These are phyloP conservation scores for Isochrysis galbana DNA, from an alignment of 78 protist species.

Conservation along the genomic window DNA sequence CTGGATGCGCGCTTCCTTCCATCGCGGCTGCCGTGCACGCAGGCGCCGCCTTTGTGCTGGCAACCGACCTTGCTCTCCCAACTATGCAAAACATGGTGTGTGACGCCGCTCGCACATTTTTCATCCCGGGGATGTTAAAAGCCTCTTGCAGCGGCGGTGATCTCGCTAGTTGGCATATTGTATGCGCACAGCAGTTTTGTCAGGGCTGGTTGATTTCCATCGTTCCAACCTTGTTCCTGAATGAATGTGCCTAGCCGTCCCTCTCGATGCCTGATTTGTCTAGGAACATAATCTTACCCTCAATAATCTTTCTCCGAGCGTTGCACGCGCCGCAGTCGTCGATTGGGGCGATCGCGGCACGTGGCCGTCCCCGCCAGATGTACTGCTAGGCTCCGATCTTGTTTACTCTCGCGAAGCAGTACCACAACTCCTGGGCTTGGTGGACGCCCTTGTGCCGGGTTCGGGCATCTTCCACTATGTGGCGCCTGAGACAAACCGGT, in stretches of 20 bases:
- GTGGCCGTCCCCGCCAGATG: background rate
- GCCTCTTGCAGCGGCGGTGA: no score
- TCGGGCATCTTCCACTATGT: background rate
- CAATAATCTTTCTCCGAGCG: no score
- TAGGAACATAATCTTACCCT: no score
- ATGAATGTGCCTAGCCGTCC: no score
- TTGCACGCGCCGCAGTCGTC: background rate
- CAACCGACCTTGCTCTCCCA: background rate
- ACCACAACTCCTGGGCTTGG: background rate
- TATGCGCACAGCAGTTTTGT: no score
- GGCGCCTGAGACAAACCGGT: background rate
- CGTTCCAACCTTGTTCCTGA: no score
- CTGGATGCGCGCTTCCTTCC: background rate
- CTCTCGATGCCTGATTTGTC: no score
- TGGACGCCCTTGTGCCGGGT: background rate
- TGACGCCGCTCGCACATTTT: no score
- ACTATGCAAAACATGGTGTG: background rate
- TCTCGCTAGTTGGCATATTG: no score
- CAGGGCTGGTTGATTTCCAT: no score
- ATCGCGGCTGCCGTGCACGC: background rate
- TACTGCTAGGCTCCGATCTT: background rate
- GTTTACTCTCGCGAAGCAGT: background rate
- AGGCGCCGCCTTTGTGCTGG: background rate
- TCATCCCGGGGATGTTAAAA: no score
- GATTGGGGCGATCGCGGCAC: background rate